Evolutionary conservation across 2,329 filamentous ascomycete genomes (phyloP).

Genomic region (Alternaria conjuncta): DNA sequence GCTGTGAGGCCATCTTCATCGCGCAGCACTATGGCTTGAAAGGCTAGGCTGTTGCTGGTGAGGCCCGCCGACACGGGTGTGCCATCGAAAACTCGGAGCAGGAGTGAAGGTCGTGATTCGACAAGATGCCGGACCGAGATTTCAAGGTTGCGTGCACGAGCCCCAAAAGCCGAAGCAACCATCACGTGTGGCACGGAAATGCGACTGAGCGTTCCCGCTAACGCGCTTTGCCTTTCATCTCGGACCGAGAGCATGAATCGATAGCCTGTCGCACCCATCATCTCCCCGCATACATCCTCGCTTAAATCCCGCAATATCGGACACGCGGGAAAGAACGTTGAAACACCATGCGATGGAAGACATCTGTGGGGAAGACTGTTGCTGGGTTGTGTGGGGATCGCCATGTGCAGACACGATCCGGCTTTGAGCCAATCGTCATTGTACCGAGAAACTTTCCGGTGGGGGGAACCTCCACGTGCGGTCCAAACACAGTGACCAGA

Average conservation of each 20-base stretch:
- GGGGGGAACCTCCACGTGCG: neutral
- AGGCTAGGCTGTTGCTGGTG: slow-evolving; percentile 23
- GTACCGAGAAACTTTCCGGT: slow-evolving; percentile 1
- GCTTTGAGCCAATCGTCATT: slow-evolving; percentile 15
- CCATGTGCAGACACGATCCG: slow-evolving; percentile 18
- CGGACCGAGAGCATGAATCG: slow-evolving; percentile 1
- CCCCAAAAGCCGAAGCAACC: neutral
- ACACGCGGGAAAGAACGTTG: neutral
- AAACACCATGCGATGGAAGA: neutral
- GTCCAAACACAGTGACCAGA: neutral
- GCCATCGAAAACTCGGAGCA: slow-evolving; percentile 7
- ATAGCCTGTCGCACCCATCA: slow-evolving; percentile 14
- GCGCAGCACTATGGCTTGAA: slow-evolving; percentile 8
- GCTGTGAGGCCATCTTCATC: slow-evolving; percentile 10
- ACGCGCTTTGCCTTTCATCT: neutral
- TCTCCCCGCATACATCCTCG: slow-evolving; percentile 17
- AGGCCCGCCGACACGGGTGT: slow-evolving; percentile 20
- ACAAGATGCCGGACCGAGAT: slow-evolving; percentile 21
- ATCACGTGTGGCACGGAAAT: slow-evolving; percentile 2
- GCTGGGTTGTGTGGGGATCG: slow-evolving; percentile 4
- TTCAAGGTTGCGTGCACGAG: neutral
- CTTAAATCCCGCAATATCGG: slow-evolving; percentile 11
- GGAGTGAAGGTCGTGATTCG: slow-evolving; percentile 9
- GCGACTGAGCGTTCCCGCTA: neutral
- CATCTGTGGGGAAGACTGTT: slow-evolving; percentile 1